These are phyloP conservation scores for Sporothrix protearum DNA, from an alignment of 2,329 filamentous ascomycete species.

Conservation along the genomic window DNA sequence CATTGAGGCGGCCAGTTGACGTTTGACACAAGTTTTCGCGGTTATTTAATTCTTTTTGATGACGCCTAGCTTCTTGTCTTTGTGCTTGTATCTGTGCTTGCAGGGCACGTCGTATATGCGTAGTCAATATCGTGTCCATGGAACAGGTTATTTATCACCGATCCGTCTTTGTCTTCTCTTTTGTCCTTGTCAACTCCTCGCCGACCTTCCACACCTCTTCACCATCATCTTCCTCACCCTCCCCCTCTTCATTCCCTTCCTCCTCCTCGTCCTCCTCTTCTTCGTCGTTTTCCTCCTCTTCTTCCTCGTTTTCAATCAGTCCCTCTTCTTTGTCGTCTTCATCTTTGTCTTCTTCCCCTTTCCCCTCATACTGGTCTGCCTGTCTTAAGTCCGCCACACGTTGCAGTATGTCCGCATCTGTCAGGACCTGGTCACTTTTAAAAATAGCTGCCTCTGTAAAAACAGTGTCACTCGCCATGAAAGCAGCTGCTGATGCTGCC, in stretches of 20 bases:
- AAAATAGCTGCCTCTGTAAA: background rate
- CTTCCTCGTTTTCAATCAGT: background rate
- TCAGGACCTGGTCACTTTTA: background rate
- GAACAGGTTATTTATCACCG: background rate
- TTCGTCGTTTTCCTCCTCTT: constrained; percentile 21
- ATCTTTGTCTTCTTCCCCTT: background rate
- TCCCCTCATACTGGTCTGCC: background rate
- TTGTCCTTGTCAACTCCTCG: background rate
- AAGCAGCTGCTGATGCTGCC: background rate
- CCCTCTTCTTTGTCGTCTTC: constrained; percentile 21
- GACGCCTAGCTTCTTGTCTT: constrained; percentile 15
- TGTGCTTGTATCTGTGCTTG: background rate
- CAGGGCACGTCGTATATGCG: background rate
- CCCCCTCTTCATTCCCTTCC: constrained; percentile 17
- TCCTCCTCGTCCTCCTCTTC: constrained; percentile 13
- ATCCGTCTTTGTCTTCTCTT: background rate
- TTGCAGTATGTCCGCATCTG: background rate
- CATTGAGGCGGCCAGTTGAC: constrained; percentile 29
- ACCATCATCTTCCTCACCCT: background rate
- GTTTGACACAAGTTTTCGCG: constrained; percentile 23
- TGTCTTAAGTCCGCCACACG: background rate
- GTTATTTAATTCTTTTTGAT: constrained; percentile 7
- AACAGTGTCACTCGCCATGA: constrained; percentile 4
- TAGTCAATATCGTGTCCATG: background rate
- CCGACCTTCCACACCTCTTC: background rate